Evolutionary conservation across 495 filamentous ascomycete genomes (phyloP), one percentile per base, ranked within the genome.

Genomic region (Aspergillus bridgeri): DNA sequence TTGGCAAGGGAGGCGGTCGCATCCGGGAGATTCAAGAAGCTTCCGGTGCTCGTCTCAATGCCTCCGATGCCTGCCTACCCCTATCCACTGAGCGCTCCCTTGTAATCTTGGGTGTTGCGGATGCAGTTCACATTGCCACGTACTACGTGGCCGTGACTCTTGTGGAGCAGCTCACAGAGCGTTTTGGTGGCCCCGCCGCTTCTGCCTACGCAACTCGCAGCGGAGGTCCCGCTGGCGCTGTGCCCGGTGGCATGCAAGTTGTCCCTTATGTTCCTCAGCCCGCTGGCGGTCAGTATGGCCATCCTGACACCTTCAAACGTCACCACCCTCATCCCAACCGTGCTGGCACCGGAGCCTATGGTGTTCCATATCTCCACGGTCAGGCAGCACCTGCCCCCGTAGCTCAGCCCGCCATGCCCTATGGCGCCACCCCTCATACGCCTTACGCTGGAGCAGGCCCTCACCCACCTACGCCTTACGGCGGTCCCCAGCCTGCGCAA

Each of bases 11-110:
- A 57, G 94, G 94, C 59, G 86, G 90, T 54, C 86, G 94, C 53
- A 98, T 98, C 72, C 92, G 94, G 51, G 94, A 98, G 78, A 98
- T 98, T 61, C 94, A 98, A 74, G 94, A 98, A 67, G 92, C 91
- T 5, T 98, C 94, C 4, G 94, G 95, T 48, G 92, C 94, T 47
- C 89, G 95, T 54, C 87, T 98, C 21, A 98, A 98, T 71, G 94
- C 95, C 33, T 98, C 94, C 2, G 94, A 97, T 64, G 86, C 90
- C 3, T 96, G 92, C 68, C 83, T 98, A 43, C 94, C 94, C 20
- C 76, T 96, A 43, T 98, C 94, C 9, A 94, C 89, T 44, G 94
- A 98, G 76, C 89, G 94, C 47, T 98, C 95, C 17, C 85, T 98
- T n/a, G 92, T 97, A 53, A 89, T 94, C 48, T 87, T 92, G 68